Base-by-base conservation (phyloP, 1,284 basidiomycete species). In the Sparassis latifolia region DNA sequence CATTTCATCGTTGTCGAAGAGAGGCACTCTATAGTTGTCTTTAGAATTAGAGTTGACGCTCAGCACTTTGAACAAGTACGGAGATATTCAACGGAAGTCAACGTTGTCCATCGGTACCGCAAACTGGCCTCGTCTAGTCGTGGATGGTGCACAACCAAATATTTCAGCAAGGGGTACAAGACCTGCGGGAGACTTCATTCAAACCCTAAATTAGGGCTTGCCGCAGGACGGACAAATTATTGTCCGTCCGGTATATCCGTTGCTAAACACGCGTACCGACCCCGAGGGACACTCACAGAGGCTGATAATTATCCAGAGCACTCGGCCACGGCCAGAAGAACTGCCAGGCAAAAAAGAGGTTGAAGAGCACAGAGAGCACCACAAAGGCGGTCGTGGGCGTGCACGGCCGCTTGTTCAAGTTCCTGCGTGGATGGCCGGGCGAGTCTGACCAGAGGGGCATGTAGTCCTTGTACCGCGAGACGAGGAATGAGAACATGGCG, bases 281-380 rank as follows among this genome's bases (percentile, higher is more conserved):
- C 20, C 20, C 20, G 6, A 30, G 27, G 1, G 10, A 43, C 10
- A 50, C 49, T 50, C 49, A 50, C 49, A 50, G 31, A 12, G 5
- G 31, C 28, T 50, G 49, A 42, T 50, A 50, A 20, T 50, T 50
- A 33, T 50, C 49, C 38, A 50, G 32, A 6, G 49, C 38, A n/a
- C 44, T 41, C 29, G 39, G 37, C 40, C 40, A 42, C 27, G 7
- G 5, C 40, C 40, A 42, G 27, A 6, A 7, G 27, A 9, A 28
- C 10, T 28, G 9, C 6, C 20, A 42, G 40, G 5, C 6, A 6
- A 28, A 10, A 5, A 42, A 7, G 10, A 42, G 5, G 40, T 42
- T 42, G 27, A 27, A 7, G 6, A 42, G 6, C 5, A 42, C 10
- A 0, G 40, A 42, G 28, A 42, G 10, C 1, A 27, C 1, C 5